Evolutionary conservation across 306 rosid species (phyloP).

Genomic region (Citrullus colocynthis): DNA sequence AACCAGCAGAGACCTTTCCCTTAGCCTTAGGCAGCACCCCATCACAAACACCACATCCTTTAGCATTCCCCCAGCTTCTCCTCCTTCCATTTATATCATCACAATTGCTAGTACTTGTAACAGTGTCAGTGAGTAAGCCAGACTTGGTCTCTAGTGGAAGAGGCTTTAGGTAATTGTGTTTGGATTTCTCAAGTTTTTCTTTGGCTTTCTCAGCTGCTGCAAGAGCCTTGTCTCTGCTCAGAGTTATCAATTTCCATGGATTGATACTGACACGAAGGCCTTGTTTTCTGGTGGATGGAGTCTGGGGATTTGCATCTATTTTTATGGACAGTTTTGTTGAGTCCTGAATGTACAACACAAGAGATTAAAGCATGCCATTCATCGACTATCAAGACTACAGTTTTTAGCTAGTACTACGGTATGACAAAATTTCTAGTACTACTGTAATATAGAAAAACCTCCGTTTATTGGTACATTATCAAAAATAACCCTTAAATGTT

Average conservation of each 20-base stretch:
- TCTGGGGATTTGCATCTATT: slow-evolving; percentile 54
- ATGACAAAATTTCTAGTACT: no score
- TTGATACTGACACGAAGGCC: slow-evolving; percentile 61
- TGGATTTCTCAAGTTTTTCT: slow-evolving; percentile 47
- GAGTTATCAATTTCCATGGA: slow-evolving; percentile 73
- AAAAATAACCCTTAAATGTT: no score
- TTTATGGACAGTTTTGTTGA: slow-evolving; percentile 55
- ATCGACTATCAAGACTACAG: not conserved
- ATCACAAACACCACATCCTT: no score
- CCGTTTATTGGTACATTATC: no score
- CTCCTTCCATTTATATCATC: not conserved
- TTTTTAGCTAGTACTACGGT: not conserved
- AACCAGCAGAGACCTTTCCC: slow-evolving; percentile 2
- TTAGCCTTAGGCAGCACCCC: slow-evolving; percentile 15
- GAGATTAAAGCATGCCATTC: not conserved
- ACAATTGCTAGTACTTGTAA: not conserved
- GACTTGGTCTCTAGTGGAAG: slow-evolving; percentile 68
- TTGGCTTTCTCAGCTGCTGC: slow-evolving; percentile 78
- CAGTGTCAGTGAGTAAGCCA: slow-evolving; percentile 22
- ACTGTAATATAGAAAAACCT: no score
- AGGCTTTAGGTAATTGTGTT: slow-evolving; percentile 42
- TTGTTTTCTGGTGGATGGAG: slow-evolving; percentile 29
- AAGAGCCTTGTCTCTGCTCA: slow-evolving; percentile 74
- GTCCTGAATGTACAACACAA: slow-evolving; percentile 22
- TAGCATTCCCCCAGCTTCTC: not conserved